These are phyloP conservation scores for Pyrenophora graminea DNA, from an alignment of 2,329 filamentous ascomycete genomes.

Conservation along the genomic window DNA sequence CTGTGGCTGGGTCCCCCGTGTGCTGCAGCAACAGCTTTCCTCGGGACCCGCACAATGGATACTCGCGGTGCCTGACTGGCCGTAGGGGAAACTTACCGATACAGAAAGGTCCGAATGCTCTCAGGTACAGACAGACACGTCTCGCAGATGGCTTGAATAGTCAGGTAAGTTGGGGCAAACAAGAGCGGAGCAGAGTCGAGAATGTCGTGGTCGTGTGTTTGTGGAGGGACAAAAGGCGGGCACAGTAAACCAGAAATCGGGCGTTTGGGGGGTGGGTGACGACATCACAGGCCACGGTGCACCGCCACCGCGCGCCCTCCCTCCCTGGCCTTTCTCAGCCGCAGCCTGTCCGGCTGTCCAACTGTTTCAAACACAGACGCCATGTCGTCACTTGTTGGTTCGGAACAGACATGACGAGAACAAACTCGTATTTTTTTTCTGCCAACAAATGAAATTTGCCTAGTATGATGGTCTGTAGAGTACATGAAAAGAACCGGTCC, in stretches of 20 bases:
- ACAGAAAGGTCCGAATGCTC: conserved; percentile 17
- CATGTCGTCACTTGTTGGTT: conserved; percentile 10
- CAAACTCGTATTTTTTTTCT: conserved; percentile 3
- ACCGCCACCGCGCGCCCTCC: conserved; percentile 1
- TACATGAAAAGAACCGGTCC: conserved; percentile 47
- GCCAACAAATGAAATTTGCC: conserved; percentile 47
- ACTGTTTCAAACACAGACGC: neutral
- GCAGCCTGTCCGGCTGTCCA: conserved; percentile 11
- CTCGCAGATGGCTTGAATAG: conserved; percentile 1
- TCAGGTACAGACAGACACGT: conserved; percentile 1
- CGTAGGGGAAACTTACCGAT: conserved; percentile 35
- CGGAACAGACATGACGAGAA: conserved; percentile 2
- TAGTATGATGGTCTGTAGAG: conserved; percentile 49
- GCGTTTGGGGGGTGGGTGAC: conserved; percentile 41
- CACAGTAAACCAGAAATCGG: conserved; percentile 39
- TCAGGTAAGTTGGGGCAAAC: neutral
- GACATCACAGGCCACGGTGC: conserved; percentile 35
- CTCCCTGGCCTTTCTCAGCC: conserved; percentile 41
- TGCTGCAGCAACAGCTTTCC: conserved; percentile 11
- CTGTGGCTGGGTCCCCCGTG: conserved; percentile 41
- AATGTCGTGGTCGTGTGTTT: conserved; percentile 5
- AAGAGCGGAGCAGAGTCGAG: conserved; percentile 2
- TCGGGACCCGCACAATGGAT: conserved; percentile 28
- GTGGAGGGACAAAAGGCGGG: conserved; percentile 18
- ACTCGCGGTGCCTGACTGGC: conserved; percentile 27